Evolutionary conservation across 2,329 filamentous ascomycete genomes (phyloP).

Genomic region (Microascus cirrosus): DNA sequence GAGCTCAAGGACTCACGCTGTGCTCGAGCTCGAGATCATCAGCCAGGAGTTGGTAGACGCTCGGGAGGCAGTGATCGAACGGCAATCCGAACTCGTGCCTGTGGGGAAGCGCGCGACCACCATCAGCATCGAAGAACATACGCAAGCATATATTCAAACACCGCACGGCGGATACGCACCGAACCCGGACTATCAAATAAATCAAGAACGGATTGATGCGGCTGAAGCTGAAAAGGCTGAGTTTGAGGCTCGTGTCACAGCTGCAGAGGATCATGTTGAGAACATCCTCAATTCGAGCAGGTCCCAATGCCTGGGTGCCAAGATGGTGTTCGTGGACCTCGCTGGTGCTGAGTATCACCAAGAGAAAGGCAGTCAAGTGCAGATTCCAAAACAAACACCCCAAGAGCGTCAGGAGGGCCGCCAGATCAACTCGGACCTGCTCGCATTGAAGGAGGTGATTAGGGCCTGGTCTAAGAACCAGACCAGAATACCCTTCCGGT

Average conservation of each 20-base stretch:
- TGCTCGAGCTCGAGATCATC: constrained; percentile 29
- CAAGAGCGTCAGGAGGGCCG: constrained; percentile 26
- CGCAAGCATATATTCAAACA: constrained; percentile 14
- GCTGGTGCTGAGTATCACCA: constrained; percentile 30
- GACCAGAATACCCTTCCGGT: constrained; percentile 25
- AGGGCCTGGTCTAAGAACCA: constrained; percentile 22
- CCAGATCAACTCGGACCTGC: constrained; percentile 32
- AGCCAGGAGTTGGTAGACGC: constrained; percentile 21
- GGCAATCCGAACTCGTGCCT: constrained; percentile 30
- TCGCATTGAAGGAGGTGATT: constrained; percentile 34
- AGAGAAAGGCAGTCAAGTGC: constrained; percentile 11
- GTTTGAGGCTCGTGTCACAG: constrained; percentile 19
- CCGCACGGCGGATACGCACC: constrained; percentile 19
- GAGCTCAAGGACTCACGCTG: constrained; percentile 30
- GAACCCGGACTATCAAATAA: constrained; percentile 20
- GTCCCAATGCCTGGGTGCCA: constrained; percentile 23
- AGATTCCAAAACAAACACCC: constrained; percentile 15
- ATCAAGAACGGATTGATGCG: constrained; percentile 25
- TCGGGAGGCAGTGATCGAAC: constrained; percentile 21
- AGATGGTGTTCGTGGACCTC: constrained; percentile 31
- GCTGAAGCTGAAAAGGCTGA: constrained; percentile 24
- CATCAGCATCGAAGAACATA: constrained; percentile 25
- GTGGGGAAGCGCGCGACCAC: constrained; percentile 28
- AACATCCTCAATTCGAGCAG: constrained; percentile 11
- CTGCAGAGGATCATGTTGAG: constrained; percentile 20